phyloP scores from a whole-genome alignment of 768 basidiomycete genomes.

The Tulasnella sp. region DNA sequence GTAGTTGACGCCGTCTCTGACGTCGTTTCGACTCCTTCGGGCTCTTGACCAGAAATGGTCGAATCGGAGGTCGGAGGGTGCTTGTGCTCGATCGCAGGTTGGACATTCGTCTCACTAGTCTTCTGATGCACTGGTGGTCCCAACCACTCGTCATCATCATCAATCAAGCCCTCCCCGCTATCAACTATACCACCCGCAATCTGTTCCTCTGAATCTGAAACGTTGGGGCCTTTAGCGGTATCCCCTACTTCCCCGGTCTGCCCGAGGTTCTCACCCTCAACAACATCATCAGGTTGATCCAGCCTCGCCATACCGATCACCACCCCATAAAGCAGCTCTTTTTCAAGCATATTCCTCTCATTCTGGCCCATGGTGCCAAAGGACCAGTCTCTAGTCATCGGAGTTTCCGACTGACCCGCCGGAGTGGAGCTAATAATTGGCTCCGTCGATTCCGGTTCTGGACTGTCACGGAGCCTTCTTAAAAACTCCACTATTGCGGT shows the following conservation, averaged over 20 bases:
- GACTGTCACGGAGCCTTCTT: slow-evolving; percentile 28
- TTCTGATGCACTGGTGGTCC: not conserved
- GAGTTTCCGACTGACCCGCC: not conserved
- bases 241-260: not conserved
- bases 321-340: slow-evolving; percentile 73
- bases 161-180: not conserved
- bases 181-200: not conserved
- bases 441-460: slow-evolving; percentile 4
- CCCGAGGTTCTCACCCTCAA: slow-evolving; percentile 23
- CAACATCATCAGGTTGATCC: slow-evolving; percentile 30
- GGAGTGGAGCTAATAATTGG: not conserved
- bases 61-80: not conserved
- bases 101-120: not conserved
- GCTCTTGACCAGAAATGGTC: too few relatives aligned
- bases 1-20: too few relatives aligned
- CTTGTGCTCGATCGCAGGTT: not conserved
- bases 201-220: not conserved
- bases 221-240: not conserved
- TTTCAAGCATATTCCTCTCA: slow-evolving; percentile 56
- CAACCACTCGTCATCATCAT: not conserved
- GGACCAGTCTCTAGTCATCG: slow-evolving; percentile 34
- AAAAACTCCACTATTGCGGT: slow-evolving; percentile 68
- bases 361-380: too few relatives aligned
- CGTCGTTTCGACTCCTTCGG: too few relatives aligned
- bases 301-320: slow-evolving; percentile 82